Evolutionary conservation across 176 grass and related monocot species (phyloP).

Genomic region (Carex littledalei): DNA sequence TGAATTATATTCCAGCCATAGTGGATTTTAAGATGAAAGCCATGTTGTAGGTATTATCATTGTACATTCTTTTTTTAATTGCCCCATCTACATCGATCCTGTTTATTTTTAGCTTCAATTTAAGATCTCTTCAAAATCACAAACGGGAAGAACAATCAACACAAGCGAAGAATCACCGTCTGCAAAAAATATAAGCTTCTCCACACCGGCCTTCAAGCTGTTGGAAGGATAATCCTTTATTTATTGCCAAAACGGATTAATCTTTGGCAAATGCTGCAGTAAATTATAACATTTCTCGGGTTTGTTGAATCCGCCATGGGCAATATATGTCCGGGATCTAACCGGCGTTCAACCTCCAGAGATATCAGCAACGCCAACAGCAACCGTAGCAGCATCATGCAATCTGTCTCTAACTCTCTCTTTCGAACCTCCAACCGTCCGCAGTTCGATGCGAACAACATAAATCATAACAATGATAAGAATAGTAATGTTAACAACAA

Average conservation of each 20-base stretch:
- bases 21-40: background rate
- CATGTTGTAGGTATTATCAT: background rate
- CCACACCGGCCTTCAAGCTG: background rate
- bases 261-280: background rate
- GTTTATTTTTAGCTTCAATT: background rate
- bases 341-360: constrained; percentile 15
- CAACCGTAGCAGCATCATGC: constrained; percentile 25
- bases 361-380: constrained; percentile 12
- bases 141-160: background rate
- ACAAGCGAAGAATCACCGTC: background rate
- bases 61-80: background rate
- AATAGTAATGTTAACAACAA: constrained; percentile 16
- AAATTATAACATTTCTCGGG: background rate
- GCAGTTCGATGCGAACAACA: background rate
- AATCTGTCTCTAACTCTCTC: background rate
- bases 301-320: constrained; percentile 13
- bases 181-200: background rate
- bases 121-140: background rate
- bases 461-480: constrained; percentile 3
- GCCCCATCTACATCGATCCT: background rate
- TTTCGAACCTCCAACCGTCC: constrained; percentile 1
- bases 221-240: background rate
- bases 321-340: constrained; percentile 26
- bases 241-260: background rate
- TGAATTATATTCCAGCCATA: background rate